Conservation (phyloP, 305 asterid species). For the Rubia tinctorum region DNA sequence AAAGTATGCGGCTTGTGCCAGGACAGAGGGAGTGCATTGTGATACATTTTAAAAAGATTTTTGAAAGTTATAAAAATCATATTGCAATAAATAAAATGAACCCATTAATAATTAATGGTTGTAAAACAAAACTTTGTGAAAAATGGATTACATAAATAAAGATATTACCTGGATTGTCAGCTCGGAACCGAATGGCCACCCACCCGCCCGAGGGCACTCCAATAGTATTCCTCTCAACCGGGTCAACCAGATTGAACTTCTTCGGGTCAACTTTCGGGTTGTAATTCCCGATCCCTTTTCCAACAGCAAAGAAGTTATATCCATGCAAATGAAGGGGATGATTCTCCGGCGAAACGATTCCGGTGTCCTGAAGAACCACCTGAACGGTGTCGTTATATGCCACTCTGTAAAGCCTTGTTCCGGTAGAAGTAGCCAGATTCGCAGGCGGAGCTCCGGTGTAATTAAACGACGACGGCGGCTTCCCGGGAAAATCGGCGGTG, state of each 20-base stretch:
- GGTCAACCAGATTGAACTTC: constrained; percentile 73
- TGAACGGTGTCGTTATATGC: constrained; percentile 61
- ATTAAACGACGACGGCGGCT: constrained; percentile 47
- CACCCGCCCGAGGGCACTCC: constrained; percentile 91
- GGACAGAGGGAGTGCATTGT: no score
- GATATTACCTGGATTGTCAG: constrained; percentile 77
- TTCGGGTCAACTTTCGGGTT: constrained; percentile 55
- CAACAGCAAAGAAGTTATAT: constrained; percentile 72
- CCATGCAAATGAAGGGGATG: constrained; percentile 92
- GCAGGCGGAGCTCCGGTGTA: constrained; percentile 53
- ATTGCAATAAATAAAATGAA: no score
- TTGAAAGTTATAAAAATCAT: no score
- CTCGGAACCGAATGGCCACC: constrained; percentile 77
- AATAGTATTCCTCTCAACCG: constrained; percentile 78
- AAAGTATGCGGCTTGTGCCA: no score
- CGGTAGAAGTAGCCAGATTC: constrained; percentile 34
- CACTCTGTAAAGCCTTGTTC: constrained; percentile 59
- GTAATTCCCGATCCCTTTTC: constrained; percentile 65
- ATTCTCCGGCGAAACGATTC: constrained; percentile 59
- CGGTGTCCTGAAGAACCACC: constrained; percentile 71
- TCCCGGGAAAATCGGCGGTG: constrained; percentile 73
- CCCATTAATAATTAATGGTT: no score
- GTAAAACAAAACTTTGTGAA: no score
- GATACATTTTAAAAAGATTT: no score
- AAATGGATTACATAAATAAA: background rate